Evolutionary conservation across 2,329 filamentous ascomycete genomes (phyloP).

Genomic region (Dactylonectria estremocensis): DNA sequence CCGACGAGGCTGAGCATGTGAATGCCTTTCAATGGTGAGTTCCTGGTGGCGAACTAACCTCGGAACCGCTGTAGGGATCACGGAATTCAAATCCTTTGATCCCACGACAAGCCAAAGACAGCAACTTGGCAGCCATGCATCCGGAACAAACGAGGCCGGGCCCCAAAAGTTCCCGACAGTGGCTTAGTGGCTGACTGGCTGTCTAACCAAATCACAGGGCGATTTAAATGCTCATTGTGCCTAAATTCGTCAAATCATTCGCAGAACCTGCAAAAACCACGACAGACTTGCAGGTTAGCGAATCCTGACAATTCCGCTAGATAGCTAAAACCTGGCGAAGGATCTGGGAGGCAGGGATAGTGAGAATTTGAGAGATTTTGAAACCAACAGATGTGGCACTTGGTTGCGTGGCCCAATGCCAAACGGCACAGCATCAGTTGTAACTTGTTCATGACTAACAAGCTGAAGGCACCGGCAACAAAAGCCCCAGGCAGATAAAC

Average conservation of each 20-base stretch:
- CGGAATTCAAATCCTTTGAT: background rate
- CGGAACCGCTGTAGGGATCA: background rate
- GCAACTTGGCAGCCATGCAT: background rate
- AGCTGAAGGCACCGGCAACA: too few relatives aligned
- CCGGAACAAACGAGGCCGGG: slow-evolving; percentile 8
- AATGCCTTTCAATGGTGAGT: background rate
- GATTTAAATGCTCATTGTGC: background rate
- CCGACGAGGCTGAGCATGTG: slow-evolving; percentile 14
- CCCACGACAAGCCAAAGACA: background rate
- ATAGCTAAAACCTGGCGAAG: background rate
- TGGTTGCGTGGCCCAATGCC: background rate
- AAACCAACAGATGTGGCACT: background rate
- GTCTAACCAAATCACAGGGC: background rate
- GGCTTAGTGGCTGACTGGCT: background rate
- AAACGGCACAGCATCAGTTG: background rate
- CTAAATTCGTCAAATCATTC: too few relatives aligned
- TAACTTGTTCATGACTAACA: too few relatives aligned
- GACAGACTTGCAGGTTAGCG: background rate
- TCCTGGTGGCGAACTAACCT: background rate
- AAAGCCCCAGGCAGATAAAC: background rate
- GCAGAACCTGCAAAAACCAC: background rate
- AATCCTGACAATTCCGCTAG: background rate
- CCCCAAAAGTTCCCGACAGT: slow-evolving; percentile 9
- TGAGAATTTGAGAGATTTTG: background rate
- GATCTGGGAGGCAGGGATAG: background rate